Conservation (phyloP, 2,329 filamentous ascomycete species). For the Tolypocladium pustulatum region DNA sequence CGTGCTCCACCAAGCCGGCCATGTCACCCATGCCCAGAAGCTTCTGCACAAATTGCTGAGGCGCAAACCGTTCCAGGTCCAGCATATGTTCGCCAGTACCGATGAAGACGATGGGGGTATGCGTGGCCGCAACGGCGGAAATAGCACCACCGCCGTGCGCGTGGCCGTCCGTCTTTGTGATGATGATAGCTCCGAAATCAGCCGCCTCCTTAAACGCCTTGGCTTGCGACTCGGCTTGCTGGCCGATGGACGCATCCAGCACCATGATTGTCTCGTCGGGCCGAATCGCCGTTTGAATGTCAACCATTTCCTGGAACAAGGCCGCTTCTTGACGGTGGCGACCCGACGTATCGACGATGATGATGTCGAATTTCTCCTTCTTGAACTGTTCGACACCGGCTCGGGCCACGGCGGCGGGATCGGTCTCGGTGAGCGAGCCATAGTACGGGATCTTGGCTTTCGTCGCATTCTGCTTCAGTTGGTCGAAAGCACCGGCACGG, state of each 20-base stretch:
- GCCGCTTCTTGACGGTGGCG: constrained; percentile 91
- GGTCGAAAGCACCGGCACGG: constrained; percentile 94
- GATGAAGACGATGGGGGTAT: constrained; percentile 95
- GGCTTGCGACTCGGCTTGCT: constrained; percentile 88
- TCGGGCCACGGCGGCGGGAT: constrained; percentile 84
- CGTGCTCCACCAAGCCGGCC: constrained; percentile 88
- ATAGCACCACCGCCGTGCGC: constrained; percentile 95
- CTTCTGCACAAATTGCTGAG: constrained; percentile 88
- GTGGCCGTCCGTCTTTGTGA: constrained; percentile 96
- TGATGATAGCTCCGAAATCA: constrained; percentile 96
- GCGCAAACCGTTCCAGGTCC: constrained; percentile 85
- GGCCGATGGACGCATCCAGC: constrained; percentile 89
- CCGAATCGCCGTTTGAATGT: constrained; percentile 82
- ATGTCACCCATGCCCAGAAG: constrained; percentile 96
- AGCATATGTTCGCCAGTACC: constrained; percentile 97
- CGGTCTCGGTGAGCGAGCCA: constrained; percentile 89
- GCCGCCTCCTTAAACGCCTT: constrained; percentile 96
- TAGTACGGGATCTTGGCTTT: constrained; percentile 99
- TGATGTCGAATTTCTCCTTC: constrained; percentile 96
- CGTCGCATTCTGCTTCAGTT: constrained; percentile 96
- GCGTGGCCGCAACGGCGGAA: constrained; percentile 89
- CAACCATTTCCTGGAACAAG: constrained; percentile 93
- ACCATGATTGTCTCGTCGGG: constrained; percentile 99
- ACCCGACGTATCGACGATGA: constrained; percentile 96
- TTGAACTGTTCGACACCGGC: constrained; percentile 98